Percentiles rank a stretch among this genome's conserved stretches.
Evolutionary conservation across 2,329 filamentous ascomycete species (phyloP).

Genomic region (Alternaria sp.): DNA sequence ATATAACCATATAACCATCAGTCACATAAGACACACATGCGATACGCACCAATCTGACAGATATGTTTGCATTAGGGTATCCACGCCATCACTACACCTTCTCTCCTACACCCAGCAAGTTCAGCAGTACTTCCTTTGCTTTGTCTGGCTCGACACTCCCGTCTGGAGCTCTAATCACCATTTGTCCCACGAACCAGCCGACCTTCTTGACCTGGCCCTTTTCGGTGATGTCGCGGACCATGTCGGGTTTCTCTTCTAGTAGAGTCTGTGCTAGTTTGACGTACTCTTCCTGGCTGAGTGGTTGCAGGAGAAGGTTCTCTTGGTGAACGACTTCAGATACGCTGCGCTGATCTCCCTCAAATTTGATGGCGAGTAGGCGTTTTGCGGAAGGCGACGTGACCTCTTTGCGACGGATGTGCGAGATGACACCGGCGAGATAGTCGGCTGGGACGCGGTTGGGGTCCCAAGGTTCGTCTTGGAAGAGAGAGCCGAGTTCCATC

Average conservation of each 20-base stretch:
- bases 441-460: slow-evolving; percentile 47
- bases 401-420: slow-evolving; percentile 48
- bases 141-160: slow-evolving; percentile 67
- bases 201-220: slow-evolving; percentile 69
- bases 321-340: slow-evolving; percentile 62
- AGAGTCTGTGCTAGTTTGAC: slow-evolving; percentile 59
- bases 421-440: slow-evolving; percentile 54
- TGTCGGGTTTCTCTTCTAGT: slow-evolving; percentile 61
- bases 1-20: neutral
- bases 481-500: slow-evolving; percentile 59
- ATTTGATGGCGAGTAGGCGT: slow-evolving; percentile 62
- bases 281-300: slow-evolving; percentile 64
- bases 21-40: neutral
- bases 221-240: slow-evolving; percentile 64
- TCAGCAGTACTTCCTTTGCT: slow-evolving; percentile 61
- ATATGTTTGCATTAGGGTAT: slow-evolving; percentile 7
- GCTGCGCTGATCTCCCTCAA: slow-evolving; percentile 57
- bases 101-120: slow-evolving; percentile 48
- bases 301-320: slow-evolving; percentile 61
- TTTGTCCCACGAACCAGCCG: slow-evolving; percentile 72
- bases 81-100: neutral
- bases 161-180: slow-evolving; percentile 66
- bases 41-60: neutral
- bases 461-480: slow-evolving; percentile 52
- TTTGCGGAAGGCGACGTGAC: slow-evolving; percentile 66